A percentile compares a stretch with the other conserved stretches of the same genome.
These are phyloP conservation scores for Ophiocordyceps polyrhachis-furcata DNA, from an alignment of 2,329 filamentous ascomycete species.

Conservation along the genomic window DNA sequence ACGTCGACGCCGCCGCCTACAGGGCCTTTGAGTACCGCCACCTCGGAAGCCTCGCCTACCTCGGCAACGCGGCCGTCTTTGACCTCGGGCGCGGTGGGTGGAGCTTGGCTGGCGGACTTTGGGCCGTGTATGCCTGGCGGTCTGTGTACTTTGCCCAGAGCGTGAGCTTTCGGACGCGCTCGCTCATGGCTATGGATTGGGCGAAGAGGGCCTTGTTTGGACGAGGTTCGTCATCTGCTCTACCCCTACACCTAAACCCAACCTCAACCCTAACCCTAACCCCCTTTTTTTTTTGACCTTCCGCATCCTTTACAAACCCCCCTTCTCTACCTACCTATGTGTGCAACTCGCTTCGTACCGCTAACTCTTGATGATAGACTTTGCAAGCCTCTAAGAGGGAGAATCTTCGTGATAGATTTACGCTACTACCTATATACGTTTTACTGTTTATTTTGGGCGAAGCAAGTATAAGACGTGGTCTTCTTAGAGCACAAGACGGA, in stretches of 20 bases:
- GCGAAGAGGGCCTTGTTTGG: constrained; percentile 91
- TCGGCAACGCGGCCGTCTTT: constrained; percentile 92
- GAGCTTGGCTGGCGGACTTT: constrained; percentile 62
- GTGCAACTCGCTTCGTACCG: too few species aligned
- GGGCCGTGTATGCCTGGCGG: constrained; percentile 92
- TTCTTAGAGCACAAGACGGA: too few species aligned
- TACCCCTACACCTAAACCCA: too few species aligned
- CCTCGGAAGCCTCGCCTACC: constrained; percentile 78
- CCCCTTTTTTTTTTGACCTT: neutral
- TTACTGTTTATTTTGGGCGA: too few species aligned
- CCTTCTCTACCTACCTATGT: too few species aligned
- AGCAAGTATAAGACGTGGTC: too few species aligned
- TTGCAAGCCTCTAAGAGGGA: too few species aligned
- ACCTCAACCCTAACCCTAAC: neutral
- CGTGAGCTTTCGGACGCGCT: constrained; percentile 76
- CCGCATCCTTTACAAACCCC: too few species aligned
- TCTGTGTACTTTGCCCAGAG: constrained; percentile 96
- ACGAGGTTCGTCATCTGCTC: constrained; percentile 45
- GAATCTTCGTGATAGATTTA: too few species aligned
- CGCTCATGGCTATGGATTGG: constrained; percentile 95
- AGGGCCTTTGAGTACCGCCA: constrained; percentile 90
- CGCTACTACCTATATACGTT: too few species aligned
- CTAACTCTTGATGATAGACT: neutral
- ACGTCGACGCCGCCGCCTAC: constrained; percentile 82
- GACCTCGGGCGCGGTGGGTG: constrained; percentile 57